phyloP scores from a whole-genome alignment of 169 alveolate genomes.

The Plasmodium chabaudi region DNA sequence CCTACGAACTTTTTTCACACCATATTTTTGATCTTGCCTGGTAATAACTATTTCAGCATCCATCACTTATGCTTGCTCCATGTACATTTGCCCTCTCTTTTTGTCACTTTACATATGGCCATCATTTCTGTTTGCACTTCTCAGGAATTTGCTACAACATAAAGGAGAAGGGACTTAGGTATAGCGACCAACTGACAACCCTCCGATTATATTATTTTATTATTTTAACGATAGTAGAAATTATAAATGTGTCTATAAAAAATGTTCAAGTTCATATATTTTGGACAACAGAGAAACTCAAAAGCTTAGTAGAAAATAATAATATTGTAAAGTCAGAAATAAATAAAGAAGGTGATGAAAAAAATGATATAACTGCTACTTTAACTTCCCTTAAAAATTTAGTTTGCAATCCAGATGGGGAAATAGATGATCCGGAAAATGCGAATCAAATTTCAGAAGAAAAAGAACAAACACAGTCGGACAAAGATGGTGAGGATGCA shows the following conservation, averaged over 20 bases:
- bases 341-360: background rate
- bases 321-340: background rate
- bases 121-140: too few species aligned
- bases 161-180: slow-evolving; percentile 35
- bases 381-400: slow-evolving; percentile 20
- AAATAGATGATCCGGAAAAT: background rate
- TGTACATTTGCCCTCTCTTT: too few species aligned
- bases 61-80: too few species aligned
- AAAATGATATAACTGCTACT: slow-evolving; percentile 25
- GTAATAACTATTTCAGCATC: slow-evolving; percentile 5
- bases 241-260: slow-evolving; percentile 12
- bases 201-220: slow-evolving; percentile 35
- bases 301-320: slow-evolving; percentile 10
- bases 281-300: slow-evolving; percentile 38
- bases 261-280: slow-evolving; percentile 20
- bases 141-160: slow-evolving; percentile 46
- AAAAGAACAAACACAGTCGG: background rate
- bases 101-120: too few species aligned
- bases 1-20: slow-evolving; percentile 39
- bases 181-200: slow-evolving; percentile 38
- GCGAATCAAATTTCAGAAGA: background rate
- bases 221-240: slow-evolving; percentile 6
- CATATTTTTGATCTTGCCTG: slow-evolving; percentile 49
- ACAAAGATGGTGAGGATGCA: background rate
- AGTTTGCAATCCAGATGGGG: slow-evolving; percentile 8